Base-by-base conservation (phyloP, 768 basidiomycete species). In the Coprinellus micaceus region DNA sequence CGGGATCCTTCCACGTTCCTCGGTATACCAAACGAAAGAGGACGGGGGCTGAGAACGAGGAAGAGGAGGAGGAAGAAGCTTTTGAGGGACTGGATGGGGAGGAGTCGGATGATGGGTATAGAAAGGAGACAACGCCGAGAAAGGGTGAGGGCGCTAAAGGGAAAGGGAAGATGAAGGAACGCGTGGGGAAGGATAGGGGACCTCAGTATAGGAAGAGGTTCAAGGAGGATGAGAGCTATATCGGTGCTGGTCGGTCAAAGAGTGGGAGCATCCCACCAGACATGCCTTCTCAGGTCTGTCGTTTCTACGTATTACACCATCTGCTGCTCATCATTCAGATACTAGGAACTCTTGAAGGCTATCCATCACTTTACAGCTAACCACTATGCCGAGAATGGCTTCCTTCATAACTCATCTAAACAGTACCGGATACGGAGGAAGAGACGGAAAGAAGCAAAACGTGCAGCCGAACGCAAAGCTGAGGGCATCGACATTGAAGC, bases 341-440 rank as follows among this genome's bases (percentile, higher is more conserved):
- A 43, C 10, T 59, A 80, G 81, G 81, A 82, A 59, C 67, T 82
- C 2, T 67, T 82, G 43, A 80, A 80, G 68, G 72, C 66, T 43
- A 77, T 82, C 24, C 81, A 81, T 59, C 69, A 74, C 57, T 75
- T 76, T 55, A 73, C 80, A 22, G 71, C 67, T 52, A 66, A 66
- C 28, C 85, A 86, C 65, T 92, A 90, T 61, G 71, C 72, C 21
- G 82, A 84, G 60, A 74, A 77, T 53, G 87, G 84, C 0, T 79
- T 89, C 59, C 67, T 90, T 2, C 69, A 75, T 19, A 78, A 89
- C 58, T 73, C 69, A 11, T 71, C 79, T 15, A 76, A 74, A 53
- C 66, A 78, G 40, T 80, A 73, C 57, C 78, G 82, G 12, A 70
- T 64, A 56, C 71, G 70, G 62, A 75, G 67, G 65, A 82, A 73